Evolutionary conservation across 2,329 filamentous ascomycete species (phyloP).

Genomic region (Nothophaeocryptopus gaeumannii): DNA sequence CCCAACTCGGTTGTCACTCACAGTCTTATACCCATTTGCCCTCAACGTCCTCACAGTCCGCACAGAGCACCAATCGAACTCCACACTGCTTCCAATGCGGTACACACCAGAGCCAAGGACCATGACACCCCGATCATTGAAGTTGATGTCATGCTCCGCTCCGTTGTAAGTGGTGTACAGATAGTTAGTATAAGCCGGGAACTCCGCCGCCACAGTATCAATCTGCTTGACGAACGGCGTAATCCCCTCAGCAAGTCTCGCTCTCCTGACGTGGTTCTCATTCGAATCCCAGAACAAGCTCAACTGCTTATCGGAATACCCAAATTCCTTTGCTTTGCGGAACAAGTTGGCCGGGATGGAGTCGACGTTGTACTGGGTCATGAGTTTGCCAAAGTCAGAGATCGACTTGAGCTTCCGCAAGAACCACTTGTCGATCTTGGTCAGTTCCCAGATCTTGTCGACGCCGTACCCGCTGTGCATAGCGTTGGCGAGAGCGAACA

Average conservation of each 20-base stretch:
- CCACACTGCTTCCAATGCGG: slow-evolving; percentile 93
- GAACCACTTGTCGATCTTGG: slow-evolving; percentile 99
- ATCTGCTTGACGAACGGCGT: slow-evolving; percentile 95
- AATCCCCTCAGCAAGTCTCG: slow-evolving; percentile 82
- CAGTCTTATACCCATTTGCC: slow-evolving; percentile 80
- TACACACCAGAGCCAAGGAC: slow-evolving; percentile 95
- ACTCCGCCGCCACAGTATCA: slow-evolving; percentile 95
- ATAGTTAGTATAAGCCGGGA: slow-evolving; percentile 92
- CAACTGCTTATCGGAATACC: slow-evolving; percentile 90
- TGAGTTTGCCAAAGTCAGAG: slow-evolving; percentile 79
- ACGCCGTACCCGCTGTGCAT: slow-evolving; percentile 93
- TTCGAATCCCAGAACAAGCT: slow-evolving; percentile 94
- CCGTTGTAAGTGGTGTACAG: slow-evolving; percentile 96
- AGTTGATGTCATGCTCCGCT: slow-evolving; percentile 75
- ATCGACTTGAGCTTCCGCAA: slow-evolving; percentile 85
- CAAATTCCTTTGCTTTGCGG: slow-evolving; percentile 83
- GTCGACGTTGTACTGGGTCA: slow-evolving; percentile 68
- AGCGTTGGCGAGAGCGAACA: slow-evolving; percentile 96
- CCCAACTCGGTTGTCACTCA: slow-evolving; percentile 91
- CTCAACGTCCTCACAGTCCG: slow-evolving; percentile 87
- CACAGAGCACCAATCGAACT: slow-evolving; percentile 99
- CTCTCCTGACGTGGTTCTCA: slow-evolving; percentile 80
- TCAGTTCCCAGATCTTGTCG: slow-evolving; percentile 97
- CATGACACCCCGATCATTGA: slow-evolving; percentile 91
- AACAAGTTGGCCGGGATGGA: slow-evolving; percentile 64